Evolutionary conservation across 1,139 yeast species (phyloP).

Genomic region (Geotrichum reessii): DNA sequence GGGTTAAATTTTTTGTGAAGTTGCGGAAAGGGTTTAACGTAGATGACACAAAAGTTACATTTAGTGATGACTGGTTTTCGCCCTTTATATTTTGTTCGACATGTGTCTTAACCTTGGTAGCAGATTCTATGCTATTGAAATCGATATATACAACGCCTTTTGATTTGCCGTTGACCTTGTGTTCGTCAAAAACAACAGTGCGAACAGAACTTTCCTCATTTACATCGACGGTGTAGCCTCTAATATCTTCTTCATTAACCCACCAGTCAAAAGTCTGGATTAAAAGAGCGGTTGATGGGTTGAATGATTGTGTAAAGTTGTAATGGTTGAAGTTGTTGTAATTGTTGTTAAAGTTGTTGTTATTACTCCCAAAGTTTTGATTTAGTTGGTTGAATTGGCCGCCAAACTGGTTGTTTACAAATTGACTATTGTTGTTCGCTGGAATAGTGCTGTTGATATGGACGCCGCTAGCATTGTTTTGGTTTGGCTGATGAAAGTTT

Average conservation of each 20-base stretch:
- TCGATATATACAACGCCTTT: conserved; percentile 29
- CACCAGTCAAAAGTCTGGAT: conserved; percentile 33
- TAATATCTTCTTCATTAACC: conserved; percentile 34
- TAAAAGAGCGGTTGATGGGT: conserved; percentile 24
- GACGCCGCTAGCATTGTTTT: conserved; percentile 1
- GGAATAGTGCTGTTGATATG: conserved; percentile 1
- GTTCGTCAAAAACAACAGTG: conserved; percentile 32
- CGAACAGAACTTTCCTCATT: conserved; percentile 25
- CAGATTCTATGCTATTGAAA: conserved; percentile 18
- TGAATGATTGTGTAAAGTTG: conserved; percentile 12
- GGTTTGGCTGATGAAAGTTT: not conserved
- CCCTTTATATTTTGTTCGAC: conserved; percentile 11
- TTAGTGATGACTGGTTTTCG: conserved; percentile 10
- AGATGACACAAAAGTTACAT: conserved; percentile 18
- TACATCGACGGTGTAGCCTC: conserved; percentile 31
- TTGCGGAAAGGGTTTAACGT: conserved; percentile 23
- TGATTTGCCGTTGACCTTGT: conserved; percentile 34
- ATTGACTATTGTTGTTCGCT: conserved; percentile 4
- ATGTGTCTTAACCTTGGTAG: conserved; percentile 18
- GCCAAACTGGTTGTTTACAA: not conserved
- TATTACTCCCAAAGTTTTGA: not conserved
- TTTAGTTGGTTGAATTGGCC: not conserved
- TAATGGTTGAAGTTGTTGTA: conserved; percentile 18
- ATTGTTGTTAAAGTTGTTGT: conserved; percentile 5
- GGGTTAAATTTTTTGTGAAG: conserved; percentile 6